Base-by-base conservation (phyloP, 1,139 yeast genomes). In the Chernovozyma aurita region DNA sequence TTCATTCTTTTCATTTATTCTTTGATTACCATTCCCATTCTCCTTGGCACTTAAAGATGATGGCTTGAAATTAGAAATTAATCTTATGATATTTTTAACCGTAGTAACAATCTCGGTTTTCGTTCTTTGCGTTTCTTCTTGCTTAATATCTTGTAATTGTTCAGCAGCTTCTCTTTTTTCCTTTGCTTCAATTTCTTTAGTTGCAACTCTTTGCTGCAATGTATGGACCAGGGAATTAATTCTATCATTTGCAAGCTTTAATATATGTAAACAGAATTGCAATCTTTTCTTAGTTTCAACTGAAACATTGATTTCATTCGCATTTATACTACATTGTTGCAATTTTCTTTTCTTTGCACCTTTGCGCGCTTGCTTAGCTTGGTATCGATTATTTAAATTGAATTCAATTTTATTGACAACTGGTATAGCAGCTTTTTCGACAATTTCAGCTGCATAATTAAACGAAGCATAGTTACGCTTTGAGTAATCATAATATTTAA, bases 1-100 rank as follows among this genome's bases (percentile, higher is more conserved):
- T 7, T 20, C 9, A 16, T 26, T 26, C 18, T 26, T 13, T 8
- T 13, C 28, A 6, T 6, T 16, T 6, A 6, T 14, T 6, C 28
- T 16, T 9, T 20, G 6, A 20, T 20, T 20, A 20, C 9, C 22
- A 20, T 20, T 20, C 6, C 9, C 22, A 6, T 13, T 36, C 27
- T 53, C 59, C 16, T 48, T 41, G 11, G 57, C 52, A 27, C 47
- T 49, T 32, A 70, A 50, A 1, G 71, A 53, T 4, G 95, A 95
- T 1, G 96, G 95, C 52, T 85, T 85, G 49, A 87, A 87, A 46
- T 85, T 85, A 4, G 97, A 85, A 12, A 92, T 84, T 28, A 92
- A 78, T 30, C 80, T 78, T 30, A 90, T 88, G 35, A 90, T 87
- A 55, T 88, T 90, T 56, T 87, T 85, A 18, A 92, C 90, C 0